phyloP scores from a whole-genome alignment of 352 stramenopile species.

The Phytophthora citrophthora region DNA sequence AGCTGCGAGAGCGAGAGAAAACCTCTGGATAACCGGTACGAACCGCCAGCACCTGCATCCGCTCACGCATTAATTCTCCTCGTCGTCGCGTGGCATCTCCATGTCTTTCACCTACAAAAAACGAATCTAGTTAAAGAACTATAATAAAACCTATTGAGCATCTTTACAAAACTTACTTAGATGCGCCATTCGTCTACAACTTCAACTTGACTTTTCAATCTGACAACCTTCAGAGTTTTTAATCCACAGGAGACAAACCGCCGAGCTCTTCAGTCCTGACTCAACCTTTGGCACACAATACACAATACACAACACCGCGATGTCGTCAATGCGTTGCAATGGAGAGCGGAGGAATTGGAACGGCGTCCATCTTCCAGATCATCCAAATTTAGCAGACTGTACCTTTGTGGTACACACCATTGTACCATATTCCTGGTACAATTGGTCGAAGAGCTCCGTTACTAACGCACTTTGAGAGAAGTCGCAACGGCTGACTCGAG shows the following conservation, averaged over 20 bases:
- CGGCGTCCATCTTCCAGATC: slow-evolving; percentile 13
- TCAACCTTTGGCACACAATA: background rate
- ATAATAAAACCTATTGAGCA: too few relatives aligned
- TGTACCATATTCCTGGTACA: slow-evolving; percentile 3
- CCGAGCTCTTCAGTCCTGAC: background rate
- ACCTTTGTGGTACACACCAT: background rate
- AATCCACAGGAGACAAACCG: too few relatives aligned
- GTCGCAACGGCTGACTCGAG: slow-evolving; percentile 1
- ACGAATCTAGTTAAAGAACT: background rate
- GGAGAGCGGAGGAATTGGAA: slow-evolving; percentile 5
- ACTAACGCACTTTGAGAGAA: slow-evolving; percentile 10
- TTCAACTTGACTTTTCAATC: slow-evolving; percentile 13
- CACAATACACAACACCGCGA: slow-evolving; percentile 14
- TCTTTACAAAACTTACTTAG: slow-evolving; percentile 36
- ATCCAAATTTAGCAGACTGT: slow-evolving; percentile 26
- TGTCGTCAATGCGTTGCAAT: slow-evolving; percentile 7
- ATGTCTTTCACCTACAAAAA: slow-evolving; percentile 53
- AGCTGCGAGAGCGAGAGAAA: slow-evolving; percentile 30
- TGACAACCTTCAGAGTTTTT: too few relatives aligned
- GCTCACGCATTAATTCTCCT: slow-evolving; percentile 53
- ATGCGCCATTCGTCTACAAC: slow-evolving; percentile 47
- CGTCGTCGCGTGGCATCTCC: slow-evolving; percentile 57
- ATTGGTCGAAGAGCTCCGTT: slow-evolving; percentile 13
- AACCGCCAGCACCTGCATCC: slow-evolving; percentile 48
- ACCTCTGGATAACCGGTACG: slow-evolving; percentile 54